Base-by-base conservation (phyloP, 2,329 filamentous ascomycete genomes). In the Beauveria scarabaeidicola region DNA sequence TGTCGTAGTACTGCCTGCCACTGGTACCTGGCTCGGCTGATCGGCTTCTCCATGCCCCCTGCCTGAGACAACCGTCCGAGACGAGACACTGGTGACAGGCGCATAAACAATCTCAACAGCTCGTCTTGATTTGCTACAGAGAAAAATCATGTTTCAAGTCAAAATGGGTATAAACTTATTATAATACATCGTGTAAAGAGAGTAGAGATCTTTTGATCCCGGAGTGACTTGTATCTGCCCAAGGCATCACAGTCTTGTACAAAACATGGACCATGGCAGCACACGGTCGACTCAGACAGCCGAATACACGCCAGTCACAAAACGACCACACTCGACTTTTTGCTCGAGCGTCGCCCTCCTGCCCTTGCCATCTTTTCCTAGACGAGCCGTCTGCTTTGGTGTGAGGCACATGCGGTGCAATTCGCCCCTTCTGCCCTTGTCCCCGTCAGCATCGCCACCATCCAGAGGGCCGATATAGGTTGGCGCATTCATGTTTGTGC, bases 261-360 rank as follows among this genome's bases (percentile, higher is more conserved):
- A 57, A 17, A 44, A 59, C 41, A 57, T n/a, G n/a, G n/a, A n/a
- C n/a, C n/a, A 19, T n/a, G 13, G 19, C 27, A 51, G 51, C n/a
- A 25, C 11, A 27, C n/a, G 10, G 27, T 25, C 11, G 7, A 32
- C 23, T 69, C 68, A 84, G 40, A 80, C 75, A 6, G 77, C 77
- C 41, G 90, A 95, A 74, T 94, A 97, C 4, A 96, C 87, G 17
- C 86, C 90, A 60, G 89, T 93, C 13, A 92, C 86, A 63, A 84
- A 86, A 63, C 89, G 82, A 19, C 93, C 93, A 70, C 92, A 97
- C 71, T 94, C 90, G 11, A 96, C 86, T 66, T 86, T 86, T 76
- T 97, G 93, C 76, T 96, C 91, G 65, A 96, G 76, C 58, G 81
- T 87, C 17, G 88, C 87, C 69, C 81, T 89, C 67, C 88, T 79